Evolutionary conservation across 2,329 filamentous ascomycete genomes (phyloP).

Genomic region (Dothistroma septosporum): DNA sequence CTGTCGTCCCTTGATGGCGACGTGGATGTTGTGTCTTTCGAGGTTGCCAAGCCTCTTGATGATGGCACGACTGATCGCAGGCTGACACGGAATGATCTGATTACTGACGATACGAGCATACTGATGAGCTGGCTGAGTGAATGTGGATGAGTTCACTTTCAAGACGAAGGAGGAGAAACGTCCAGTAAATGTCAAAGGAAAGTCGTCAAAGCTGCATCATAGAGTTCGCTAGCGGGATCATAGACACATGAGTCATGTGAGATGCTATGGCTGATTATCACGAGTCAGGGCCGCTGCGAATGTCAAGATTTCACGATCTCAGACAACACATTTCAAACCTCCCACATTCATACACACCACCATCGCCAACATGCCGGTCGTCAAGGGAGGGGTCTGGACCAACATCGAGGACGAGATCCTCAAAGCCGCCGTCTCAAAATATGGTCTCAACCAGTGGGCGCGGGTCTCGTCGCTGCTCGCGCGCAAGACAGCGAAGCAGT

Average conservation of each 20-base stretch:
- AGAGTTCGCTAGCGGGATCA: too few species aligned
- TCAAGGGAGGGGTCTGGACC: constrained; percentile 65
- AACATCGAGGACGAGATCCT: constrained; percentile 90
- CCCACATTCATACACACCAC: constrained; percentile 25
- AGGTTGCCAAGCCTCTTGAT: neutral
- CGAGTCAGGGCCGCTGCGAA: neutral
- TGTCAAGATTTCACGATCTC: neutral
- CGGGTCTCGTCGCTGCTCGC: constrained; percentile 95
- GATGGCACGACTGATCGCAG: neutral
- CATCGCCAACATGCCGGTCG: constrained; percentile 57
- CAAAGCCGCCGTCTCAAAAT: constrained; percentile 91
- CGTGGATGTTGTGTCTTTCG: neutral
- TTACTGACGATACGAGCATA: neutral
- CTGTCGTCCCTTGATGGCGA: constrained; percentile 17
- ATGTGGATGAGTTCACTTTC: neutral
- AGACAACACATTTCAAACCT: constrained; percentile 1
- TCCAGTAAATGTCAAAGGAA: too few species aligned
- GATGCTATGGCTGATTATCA: neutral
- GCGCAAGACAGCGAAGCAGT: constrained; percentile 97
- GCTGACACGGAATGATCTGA: neutral
- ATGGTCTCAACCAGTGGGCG: constrained; percentile 96
- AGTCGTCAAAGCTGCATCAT: too few species aligned
- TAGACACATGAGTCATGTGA: neutral
- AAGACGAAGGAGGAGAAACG: neutral
- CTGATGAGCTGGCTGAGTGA: neutral